These are phyloP conservation scores for Diversispora epigaea DNA, from an alignment of 192 early-diverging fungal genomes.

Conservation along the genomic window DNA sequence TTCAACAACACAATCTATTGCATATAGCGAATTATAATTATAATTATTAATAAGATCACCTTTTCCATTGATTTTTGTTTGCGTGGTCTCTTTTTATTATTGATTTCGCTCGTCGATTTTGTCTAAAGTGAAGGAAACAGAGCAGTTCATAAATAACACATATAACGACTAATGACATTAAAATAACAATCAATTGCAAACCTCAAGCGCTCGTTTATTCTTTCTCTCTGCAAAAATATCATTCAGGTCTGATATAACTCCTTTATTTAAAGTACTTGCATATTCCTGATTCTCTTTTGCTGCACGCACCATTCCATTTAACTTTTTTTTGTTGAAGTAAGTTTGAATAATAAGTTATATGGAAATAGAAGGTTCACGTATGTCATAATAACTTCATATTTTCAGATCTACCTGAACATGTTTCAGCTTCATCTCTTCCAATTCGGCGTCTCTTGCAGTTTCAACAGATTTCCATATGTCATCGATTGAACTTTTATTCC, in stretches of 20 bases:
- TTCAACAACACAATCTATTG: constrained; percentile 7
- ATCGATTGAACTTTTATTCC: constrained; percentile 12
- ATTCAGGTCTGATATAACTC: constrained; percentile 14
- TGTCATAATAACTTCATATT: constrained; percentile 26
- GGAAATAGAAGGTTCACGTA: constrained; percentile 16
- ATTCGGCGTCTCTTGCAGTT: too few relatives aligned
- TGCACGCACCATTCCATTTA: constrained; percentile 11
- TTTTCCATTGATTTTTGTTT: constrained; percentile 25
- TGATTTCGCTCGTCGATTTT: constrained; percentile 9
- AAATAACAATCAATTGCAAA: constrained; percentile 26
- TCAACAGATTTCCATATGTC: constrained; percentile 11
- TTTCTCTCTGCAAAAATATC: constrained; percentile 11
- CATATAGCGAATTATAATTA: constrained; percentile 15
- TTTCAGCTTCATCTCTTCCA: too few relatives aligned
- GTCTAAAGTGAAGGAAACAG: constrained; percentile 19
- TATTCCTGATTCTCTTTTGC: constrained; percentile 24
- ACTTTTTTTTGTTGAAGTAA: constrained; percentile 16
- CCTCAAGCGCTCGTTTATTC: constrained; percentile 14
- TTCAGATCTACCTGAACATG: constrained; percentile 21
- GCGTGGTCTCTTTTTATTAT: constrained; percentile 14
- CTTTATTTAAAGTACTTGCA: constrained; percentile 26
- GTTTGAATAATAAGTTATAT: constrained; percentile 27
- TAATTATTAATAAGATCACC: not conserved
- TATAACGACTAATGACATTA: constrained; percentile 21
- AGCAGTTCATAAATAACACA: constrained; percentile 26